phyloP scores from a whole-genome alignment of 148 eudicot species.

The Amaranthus hypochondriacus region DNA sequence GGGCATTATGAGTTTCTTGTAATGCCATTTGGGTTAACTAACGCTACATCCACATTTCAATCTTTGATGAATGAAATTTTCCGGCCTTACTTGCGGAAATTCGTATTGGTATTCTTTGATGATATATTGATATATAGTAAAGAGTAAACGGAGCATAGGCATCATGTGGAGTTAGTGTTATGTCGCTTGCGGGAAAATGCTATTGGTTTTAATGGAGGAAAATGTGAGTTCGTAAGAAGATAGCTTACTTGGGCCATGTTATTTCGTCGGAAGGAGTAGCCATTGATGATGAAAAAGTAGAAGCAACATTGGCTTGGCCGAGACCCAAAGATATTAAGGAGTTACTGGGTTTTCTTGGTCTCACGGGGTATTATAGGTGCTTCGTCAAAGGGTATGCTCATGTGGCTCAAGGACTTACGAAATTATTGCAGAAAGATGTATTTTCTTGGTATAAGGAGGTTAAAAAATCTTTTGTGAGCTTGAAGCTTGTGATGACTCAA shows the following conservation, averaged over 20 bases:
- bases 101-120: not conserved
- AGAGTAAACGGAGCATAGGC: not conserved
- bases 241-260: not conserved
- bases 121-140: not conserved
- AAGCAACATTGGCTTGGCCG: not conserved
- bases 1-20: not conserved
- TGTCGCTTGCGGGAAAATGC: not conserved
- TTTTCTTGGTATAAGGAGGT: not conserved
- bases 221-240: not conserved
- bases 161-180: not conserved
- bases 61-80: not conserved
- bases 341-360: not conserved
- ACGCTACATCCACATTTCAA: not conserved
- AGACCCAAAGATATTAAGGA: not conserved
- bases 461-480: not conserved
- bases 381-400: too few species aligned
- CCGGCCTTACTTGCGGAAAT: not conserved
- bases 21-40: not conserved
- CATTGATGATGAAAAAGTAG: too few species aligned
- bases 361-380: not conserved
- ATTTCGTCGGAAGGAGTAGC: too few species aligned
- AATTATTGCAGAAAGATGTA: not conserved
- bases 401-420: not conserved
- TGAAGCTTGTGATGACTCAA: not conserved
- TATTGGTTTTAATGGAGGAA: not conserved